Evolutionary conservation across 306 rosid species (phyloP).

Genomic region (Alnus glutinosa): DNA sequence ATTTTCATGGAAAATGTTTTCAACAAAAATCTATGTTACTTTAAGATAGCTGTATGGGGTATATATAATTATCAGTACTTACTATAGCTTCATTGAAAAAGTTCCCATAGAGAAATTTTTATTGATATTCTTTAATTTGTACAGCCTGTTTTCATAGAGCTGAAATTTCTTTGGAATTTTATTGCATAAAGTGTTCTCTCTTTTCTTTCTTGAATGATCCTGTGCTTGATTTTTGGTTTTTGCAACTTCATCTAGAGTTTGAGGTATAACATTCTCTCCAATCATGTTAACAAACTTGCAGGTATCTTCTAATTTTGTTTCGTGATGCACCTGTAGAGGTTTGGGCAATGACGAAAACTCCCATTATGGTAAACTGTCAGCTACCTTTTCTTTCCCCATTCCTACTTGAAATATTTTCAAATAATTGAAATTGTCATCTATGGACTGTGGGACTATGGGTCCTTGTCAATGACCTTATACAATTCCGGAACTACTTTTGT

Average conservation of each 20-base stretch:
- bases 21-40: not conserved
- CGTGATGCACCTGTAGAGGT: constrained; percentile 99
- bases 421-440: not conserved
- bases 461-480: not conserved
- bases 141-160: not conserved
- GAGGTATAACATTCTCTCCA: constrained; percentile 9
- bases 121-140: not conserved
- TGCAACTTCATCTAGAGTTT: constrained; percentile 1
- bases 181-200: not conserved
- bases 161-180: not conserved
- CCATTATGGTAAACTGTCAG: constrained; percentile 76
- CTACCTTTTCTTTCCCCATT: constrained; percentile 25
- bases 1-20: not conserved
- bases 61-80: not conserved
- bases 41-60: not conserved
- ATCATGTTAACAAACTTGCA: constrained; percentile 41
- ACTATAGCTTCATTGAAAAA: not conserved
- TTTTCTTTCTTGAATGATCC: not conserved
- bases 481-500: not conserved
- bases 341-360: constrained; percentile 99
- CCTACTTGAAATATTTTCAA: not conserved
- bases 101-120: not conserved
- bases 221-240: not conserved
- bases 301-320: constrained; percentile 95
- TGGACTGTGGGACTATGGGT: not conserved